phyloP scores from a whole-genome alignment of 2,329 filamentous ascomycete species.

The Trichoderma sp. region DNA sequence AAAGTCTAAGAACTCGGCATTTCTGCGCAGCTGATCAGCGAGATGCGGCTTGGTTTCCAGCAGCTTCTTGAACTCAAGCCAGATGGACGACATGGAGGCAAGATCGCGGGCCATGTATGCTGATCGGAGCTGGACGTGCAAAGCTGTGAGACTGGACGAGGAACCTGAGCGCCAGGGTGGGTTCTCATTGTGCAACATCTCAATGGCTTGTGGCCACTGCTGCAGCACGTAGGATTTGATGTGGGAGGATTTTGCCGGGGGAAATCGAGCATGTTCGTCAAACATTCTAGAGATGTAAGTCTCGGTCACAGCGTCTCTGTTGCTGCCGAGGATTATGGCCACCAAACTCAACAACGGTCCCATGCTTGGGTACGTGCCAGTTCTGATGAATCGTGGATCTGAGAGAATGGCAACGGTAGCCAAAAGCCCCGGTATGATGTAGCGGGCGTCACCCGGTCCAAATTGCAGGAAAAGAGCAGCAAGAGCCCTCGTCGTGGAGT shows the following conservation, averaged over 20 bases:
- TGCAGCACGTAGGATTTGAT: conserved; percentile 36
- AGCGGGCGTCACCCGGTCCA: conserved; percentile 32
- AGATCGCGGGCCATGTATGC: conserved; percentile 39
- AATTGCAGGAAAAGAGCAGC: conserved; percentile 41
- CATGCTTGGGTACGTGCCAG: conserved; percentile 28
- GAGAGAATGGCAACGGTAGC: conserved; percentile 40
- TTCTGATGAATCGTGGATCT: conserved; percentile 33
- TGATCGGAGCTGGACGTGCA: conserved; percentile 38
- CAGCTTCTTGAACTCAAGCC: conserved; percentile 39
- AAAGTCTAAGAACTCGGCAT: conserved; percentile 45
- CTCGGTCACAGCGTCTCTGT: conserved; percentile 31
- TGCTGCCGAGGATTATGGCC: conserved; percentile 30
- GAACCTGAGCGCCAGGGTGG: conserved; percentile 32
- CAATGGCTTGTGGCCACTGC: conserved; percentile 37
- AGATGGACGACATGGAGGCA: conserved; percentile 39
- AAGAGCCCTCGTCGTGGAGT: conserved; percentile 33
- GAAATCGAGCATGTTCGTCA: conserved; percentile 30
- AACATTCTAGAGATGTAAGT: conserved; percentile 33
- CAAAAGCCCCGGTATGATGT: conserved; percentile 40
- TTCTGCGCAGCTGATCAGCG: conserved; percentile 37
- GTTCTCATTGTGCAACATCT: conserved; percentile 34
- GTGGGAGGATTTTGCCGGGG: conserved; percentile 30
- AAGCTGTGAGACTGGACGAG: conserved; percentile 27
- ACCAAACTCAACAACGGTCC: conserved; percentile 40
- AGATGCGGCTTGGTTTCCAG: conserved; percentile 36